Evolutionary conservation across 768 basidiomycete species (phyloP), one percentile per base, ranked within the genome.

Genomic region (Tylopilus rubrobrunneus): DNA sequence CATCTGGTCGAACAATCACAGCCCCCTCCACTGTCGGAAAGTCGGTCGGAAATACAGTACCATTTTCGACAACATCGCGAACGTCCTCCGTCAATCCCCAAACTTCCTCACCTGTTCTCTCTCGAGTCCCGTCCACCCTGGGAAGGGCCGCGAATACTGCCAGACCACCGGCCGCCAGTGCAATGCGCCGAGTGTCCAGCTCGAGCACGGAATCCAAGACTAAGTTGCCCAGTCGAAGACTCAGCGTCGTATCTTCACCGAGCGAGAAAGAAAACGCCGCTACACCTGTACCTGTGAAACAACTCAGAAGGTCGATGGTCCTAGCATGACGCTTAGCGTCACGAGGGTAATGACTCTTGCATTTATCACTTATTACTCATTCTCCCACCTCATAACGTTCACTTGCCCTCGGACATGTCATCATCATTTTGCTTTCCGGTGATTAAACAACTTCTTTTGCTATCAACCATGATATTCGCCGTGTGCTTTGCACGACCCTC

Each of bases 191-290:
- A n/a, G 63, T 64, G 3, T 73, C 64, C 19, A 68, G 53, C 45
- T 62, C 73, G 1, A 64, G 66, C 5, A 62, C 65, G 31, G 68
- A 75, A 43, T 65, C 70, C 25, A 74, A 70, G 36, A 50, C 66
- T 25, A 76, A 72, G 52, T 50, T 63, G 9, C 69, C 74, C 48
- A 51, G 67, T 37, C 67, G 69, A 47, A 63, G 68, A 42, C 62
- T 73, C 19, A 72, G 61, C 48, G 62, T 67, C 11, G 76, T 72
- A 10, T 64, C 62, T 51, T 71, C 73, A 10, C 67, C 75, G 15
- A 78, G 74, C 56, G 83, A 85, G 63, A 86, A 85, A 70, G 83
- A 85, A 70, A 86, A 86, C 57, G 64, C 79, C 46, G 61, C 63
- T 19, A 66, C 60, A 50, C 68, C 68, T 34, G 50, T 44, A 40